Conservation (phyloP, 2,329 filamentous ascomycete species). For the Fusarium luffae region DNA sequence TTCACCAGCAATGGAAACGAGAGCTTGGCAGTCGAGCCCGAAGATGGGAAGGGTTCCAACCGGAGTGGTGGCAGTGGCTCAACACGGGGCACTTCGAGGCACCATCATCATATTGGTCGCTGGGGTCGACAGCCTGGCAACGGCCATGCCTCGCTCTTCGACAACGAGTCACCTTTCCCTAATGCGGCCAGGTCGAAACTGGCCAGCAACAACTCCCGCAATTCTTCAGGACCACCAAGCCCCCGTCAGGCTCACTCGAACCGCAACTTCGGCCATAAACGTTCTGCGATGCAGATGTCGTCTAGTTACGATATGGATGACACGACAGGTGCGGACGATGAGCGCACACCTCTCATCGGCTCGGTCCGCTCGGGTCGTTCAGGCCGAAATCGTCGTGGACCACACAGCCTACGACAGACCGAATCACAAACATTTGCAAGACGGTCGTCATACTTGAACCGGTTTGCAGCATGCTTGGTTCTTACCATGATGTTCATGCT, state of each 20-base stretch:
- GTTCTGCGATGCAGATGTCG: constrained; percentile 68
- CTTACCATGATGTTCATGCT: constrained; percentile 84
- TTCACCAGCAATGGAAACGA: constrained; percentile 71
- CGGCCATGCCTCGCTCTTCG: constrained; percentile 76
- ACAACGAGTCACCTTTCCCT: constrained; percentile 82
- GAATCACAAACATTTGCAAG: constrained; percentile 77
- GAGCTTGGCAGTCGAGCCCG: constrained; percentile 67
- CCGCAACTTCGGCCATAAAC: constrained; percentile 56
- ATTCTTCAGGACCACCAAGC: constrained; percentile 76
- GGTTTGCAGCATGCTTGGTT: constrained; percentile 87
- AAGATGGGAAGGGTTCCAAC: constrained; percentile 70
- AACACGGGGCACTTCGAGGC: constrained; percentile 73
- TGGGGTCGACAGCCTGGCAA: constrained; percentile 78
- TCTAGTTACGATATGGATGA: constrained; percentile 84
- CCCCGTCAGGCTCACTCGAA: constrained; percentile 65
- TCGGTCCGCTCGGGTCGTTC: constrained; percentile 67
- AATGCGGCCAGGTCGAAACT: constrained; percentile 73
- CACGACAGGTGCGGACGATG: constrained; percentile 81
- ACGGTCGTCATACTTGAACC: constrained; percentile 71
- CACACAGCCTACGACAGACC: constrained; percentile 71
- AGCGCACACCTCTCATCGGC: constrained; percentile 82
- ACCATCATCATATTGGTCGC: constrained; percentile 79
- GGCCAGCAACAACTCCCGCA: constrained; percentile 65
- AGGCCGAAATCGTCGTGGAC: constrained; percentile 67
- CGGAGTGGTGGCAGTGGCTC: constrained; percentile 70